Conservation (phyloP, 2,329 filamentous ascomycete species). For the Phaeosphaeriaceae sp. region DNA sequence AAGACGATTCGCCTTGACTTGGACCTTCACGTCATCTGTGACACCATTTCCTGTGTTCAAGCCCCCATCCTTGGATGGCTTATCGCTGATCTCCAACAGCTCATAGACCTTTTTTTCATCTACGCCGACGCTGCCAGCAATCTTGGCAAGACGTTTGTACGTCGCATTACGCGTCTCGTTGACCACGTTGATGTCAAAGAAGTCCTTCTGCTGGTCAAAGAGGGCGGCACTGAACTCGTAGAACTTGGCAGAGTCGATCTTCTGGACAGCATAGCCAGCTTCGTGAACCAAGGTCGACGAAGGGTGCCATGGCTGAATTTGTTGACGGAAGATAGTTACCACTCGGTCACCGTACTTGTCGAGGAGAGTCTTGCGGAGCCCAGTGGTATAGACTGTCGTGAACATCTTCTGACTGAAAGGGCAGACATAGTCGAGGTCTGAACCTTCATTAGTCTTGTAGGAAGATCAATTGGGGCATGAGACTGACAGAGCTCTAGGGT, state of each 20-base stretch:
- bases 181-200: slow-evolving; percentile 85
- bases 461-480: background rate
- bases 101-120: slow-evolving; percentile 73
- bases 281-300: slow-evolving; percentile 75
- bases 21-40: slow-evolving; percentile 82
- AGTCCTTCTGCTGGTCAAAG: slow-evolving; percentile 73
- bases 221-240: slow-evolving; percentile 78
- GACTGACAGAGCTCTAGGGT: slow-evolving; percentile 61
- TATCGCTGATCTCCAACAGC: slow-evolving; percentile 72
- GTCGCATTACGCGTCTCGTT: slow-evolving; percentile 85
- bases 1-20: slow-evolving; percentile 80
- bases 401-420: slow-evolving; percentile 79
- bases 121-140: slow-evolving; percentile 74
- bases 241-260: slow-evolving; percentile 73
- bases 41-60: slow-evolving; percentile 82
- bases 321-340: slow-evolving; percentile 84
- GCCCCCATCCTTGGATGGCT: slow-evolving; percentile 69
- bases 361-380: slow-evolving; percentile 70
- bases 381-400: slow-evolving; percentile 70
- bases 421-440: slow-evolving; percentile 88
- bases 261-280: slow-evolving; percentile 81
- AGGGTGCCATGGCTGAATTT: slow-evolving; percentile 95
- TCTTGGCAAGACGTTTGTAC: slow-evolving; percentile 77
- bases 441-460: background rate
- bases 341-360: slow-evolving; percentile 68